Evolutionary conservation across 2,329 filamentous ascomycete species (phyloP).

Genomic region (Aureobasidium leucospermi): DNA sequence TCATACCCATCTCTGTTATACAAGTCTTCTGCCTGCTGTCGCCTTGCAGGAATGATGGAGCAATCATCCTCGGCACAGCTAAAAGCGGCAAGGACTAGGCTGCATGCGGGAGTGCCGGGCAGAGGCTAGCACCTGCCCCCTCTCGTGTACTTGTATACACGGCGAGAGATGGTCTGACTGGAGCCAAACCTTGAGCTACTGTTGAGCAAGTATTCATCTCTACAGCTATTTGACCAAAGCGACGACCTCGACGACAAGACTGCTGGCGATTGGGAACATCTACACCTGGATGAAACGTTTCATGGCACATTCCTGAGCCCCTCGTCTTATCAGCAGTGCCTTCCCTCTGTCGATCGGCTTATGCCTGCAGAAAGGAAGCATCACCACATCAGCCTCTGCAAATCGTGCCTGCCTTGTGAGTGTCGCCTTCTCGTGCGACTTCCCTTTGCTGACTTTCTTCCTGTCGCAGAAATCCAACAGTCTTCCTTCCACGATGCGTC

Average conservation of each 20-base stretch:
- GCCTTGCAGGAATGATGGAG: not conserved
- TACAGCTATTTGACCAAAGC: not conserved
- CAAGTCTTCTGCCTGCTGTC: not conserved
- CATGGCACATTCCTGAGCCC: slow-evolving; percentile 1
- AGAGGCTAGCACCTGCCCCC: not conserved
- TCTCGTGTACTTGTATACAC: not conserved
- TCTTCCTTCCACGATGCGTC: not conserved
- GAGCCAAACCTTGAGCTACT: not conserved
- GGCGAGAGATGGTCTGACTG: not conserved
- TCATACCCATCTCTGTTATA: not conserved
- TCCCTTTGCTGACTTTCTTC: not conserved
- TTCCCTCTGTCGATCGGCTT: not conserved
- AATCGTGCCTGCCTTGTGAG: not conserved
- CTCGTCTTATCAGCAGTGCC: not conserved
- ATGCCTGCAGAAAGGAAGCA: not conserved
- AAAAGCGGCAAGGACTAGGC: not conserved
- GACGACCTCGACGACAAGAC: too few species aligned
- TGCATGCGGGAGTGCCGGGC: not conserved
- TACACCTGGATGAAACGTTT: not conserved
- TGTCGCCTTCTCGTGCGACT: not conserved
- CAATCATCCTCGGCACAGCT: not conserved
- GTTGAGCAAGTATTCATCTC: not conserved
- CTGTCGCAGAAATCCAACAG: not conserved
- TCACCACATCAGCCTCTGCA: not conserved
- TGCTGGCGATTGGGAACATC: not conserved